A percentile compares a stretch with the other conserved stretches of the same genome.
phyloP scores from a whole-genome alignment of 2,329 filamentous ascomycete genomes.

The Colletotrichum gigasporum region DNA sequence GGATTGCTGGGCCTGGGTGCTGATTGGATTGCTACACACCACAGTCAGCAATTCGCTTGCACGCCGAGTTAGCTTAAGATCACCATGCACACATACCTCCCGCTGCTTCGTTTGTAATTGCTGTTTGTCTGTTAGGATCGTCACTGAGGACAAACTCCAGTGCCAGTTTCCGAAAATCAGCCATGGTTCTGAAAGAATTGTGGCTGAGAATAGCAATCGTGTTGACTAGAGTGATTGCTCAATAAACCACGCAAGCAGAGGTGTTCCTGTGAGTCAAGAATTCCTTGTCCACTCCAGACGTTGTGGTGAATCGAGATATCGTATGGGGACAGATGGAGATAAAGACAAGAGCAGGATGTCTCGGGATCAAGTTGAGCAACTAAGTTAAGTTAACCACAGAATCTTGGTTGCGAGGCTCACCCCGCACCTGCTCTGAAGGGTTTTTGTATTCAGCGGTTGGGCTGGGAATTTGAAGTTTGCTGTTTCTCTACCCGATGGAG shows the following conservation, averaged over 20 bases:
- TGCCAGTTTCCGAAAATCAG: constrained; percentile 61
- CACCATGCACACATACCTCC: constrained; percentile 41
- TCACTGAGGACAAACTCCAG: constrained; percentile 64
- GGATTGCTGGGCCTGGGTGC: constrained; percentile 53
- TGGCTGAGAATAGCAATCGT: neutral
- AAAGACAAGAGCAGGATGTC: neutral
- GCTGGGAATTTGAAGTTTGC: neutral
- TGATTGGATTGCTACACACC: constrained; percentile 53
- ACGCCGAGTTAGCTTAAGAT: neutral
- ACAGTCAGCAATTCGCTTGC: constrained; percentile 17
- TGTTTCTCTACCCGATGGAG: too few species aligned
- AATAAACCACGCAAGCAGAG: too few species aligned
- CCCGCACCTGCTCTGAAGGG: constrained; percentile 3
- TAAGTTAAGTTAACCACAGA: neutral
- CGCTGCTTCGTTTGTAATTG: constrained; percentile 57
- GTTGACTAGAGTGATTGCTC: too few species aligned
- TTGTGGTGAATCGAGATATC: neutral
- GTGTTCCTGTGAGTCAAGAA: too few species aligned
- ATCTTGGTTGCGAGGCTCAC: neutral
- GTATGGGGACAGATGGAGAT: neutral
- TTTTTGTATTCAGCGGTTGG: neutral
- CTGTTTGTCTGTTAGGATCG: constrained; percentile 49
- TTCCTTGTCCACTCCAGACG: too few species aligned
- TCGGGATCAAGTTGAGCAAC: neutral
- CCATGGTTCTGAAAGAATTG: constrained; percentile 51